These are phyloP conservation scores for Fusarium begoniae DNA, from an alignment of 2,329 filamentous ascomycete species.

Conservation along the genomic window DNA sequence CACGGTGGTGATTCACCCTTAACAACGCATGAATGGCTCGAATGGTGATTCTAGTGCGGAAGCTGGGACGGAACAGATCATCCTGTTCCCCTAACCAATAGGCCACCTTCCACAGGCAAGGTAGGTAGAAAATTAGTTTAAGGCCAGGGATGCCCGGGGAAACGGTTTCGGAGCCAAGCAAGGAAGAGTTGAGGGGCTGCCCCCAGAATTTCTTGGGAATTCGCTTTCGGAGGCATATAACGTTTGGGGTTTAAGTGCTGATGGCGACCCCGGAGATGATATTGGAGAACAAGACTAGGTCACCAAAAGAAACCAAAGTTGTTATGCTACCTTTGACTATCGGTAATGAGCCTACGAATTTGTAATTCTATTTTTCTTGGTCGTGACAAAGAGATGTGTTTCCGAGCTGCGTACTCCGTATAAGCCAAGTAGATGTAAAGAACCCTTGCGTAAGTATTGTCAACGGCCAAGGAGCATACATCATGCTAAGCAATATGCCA, in stretches of 20 bases:
- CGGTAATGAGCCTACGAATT: neutral
- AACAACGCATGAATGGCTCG: conserved; percentile 8
- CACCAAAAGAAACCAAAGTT: neutral
- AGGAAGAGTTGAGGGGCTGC: neutral
- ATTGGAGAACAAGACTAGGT: neutral
- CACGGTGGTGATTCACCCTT: neutral
- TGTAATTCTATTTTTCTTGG: neutral
- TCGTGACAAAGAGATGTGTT: neutral
- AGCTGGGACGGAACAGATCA: conserved; percentile 7
- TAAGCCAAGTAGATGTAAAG: neutral
- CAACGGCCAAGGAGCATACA: neutral
- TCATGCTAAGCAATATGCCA: neutral
- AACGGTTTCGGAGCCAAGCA: neutral
- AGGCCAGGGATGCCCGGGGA: neutral
- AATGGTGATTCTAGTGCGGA: conserved; percentile 1
- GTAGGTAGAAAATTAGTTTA: neutral
- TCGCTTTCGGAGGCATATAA: neutral
- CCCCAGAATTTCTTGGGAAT: neutral
- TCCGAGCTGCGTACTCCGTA: neutral
- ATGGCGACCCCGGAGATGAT: neutral
- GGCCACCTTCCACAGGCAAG: neutral
- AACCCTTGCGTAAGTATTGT: neutral
- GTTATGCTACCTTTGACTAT: neutral
- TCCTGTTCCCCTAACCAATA: neutral
- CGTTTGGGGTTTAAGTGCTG: neutral